Base-by-base conservation (phyloP, 371 early-diverging fungal genomes). In the Apophysomyces ossiformis region DNA sequence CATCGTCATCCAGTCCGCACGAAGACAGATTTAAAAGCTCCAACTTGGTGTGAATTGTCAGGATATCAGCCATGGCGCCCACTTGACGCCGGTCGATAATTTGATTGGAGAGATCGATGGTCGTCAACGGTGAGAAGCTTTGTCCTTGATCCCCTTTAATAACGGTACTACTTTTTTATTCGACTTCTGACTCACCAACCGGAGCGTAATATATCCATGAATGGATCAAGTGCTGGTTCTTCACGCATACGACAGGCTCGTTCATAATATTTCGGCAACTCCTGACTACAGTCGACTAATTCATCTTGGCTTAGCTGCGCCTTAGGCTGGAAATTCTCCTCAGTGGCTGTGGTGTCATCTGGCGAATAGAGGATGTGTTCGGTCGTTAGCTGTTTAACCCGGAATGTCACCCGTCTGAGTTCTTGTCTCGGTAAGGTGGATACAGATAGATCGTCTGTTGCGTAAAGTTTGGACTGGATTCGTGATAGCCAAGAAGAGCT, bases 31-130 rank as follows among this genome's bases (percentile, higher is more conserved):
- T 67, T n/a, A 81, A 46, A 37, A 21, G 21, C 21, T 47, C 61
- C 47, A 81, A 65, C 9, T 73, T 73, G 57, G 68, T 72, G 35
- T 71, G 69, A 11, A 81, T 50, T 37, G 73, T 68, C 3, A 81
- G 72, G 47, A 65, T 78, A 64, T 89, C 90, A 16, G 87, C 82
- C 11, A 90, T 76, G 11, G 89, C 88, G 18, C 82, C 85, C 8
- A 85, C 72, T 15, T 73, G 69, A 21, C 76, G 72, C 5, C 84
- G 76, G 50, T 67, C 61, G 35, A 76, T 43, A 13, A 43, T 57
- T 41, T 79, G 81, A 63, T 83, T 79, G 11, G 85, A 71, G 13
- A 87, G 64, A 56, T 87, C 86, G 26, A 87, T 68, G 1, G 69
- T 65, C 1, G 81, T 81, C 65, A 56, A 76, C 45, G 57, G 60